Base-by-base conservation (phyloP, 306 rosid species). In the Fagus sylvatica region DNA sequence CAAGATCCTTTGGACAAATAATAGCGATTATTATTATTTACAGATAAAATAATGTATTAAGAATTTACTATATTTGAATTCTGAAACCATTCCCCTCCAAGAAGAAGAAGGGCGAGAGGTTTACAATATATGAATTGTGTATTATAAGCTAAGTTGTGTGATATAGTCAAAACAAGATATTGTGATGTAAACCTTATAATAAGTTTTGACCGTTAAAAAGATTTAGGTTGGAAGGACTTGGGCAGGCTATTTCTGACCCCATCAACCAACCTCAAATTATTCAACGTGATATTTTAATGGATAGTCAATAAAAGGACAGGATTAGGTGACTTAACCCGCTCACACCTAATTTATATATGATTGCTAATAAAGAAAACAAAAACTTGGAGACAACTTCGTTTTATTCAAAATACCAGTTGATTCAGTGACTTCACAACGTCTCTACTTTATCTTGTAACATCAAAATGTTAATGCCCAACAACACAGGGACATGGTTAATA, bases 251-350 rank as follows among this genome's bases (percentile, higher is more conserved):
- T 39, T 17, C 71, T 36, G 32, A 37, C 1, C 71, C 48, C 6
- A 5, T 61, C 49, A 65, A 65, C 71, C 3, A 65, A 37, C 3
- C 49, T 65, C 32, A 65, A 32, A 0, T 65, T 37, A 2, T 65
- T 39, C 17, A 7, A 1, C 28, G 46, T 36, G 49, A 65, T 55
- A 7, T n/a, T 3, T 48, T 67, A n/a, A 49, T 53, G 67, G 33
- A 74, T 77, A 77, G 85, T 82, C 84, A 84, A 80, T 59, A 79
- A 77, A 82, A 66, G 40, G 48, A 67, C 42, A 2, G 75, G 60
- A 79, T 82, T 87, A 78, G 87, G 88, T 84, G 84, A 69, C 60
- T 74, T 77, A 72, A 77, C 83, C 57, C 69, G 61, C 46, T 54
- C 49, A 16, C 67, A 55, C 71, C 32, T 51, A 55, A 28, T 66